phyloP scores from a whole-genome alignment of 2,329 filamentous ascomycete species.

The Aureobasidium sp. region DNA sequence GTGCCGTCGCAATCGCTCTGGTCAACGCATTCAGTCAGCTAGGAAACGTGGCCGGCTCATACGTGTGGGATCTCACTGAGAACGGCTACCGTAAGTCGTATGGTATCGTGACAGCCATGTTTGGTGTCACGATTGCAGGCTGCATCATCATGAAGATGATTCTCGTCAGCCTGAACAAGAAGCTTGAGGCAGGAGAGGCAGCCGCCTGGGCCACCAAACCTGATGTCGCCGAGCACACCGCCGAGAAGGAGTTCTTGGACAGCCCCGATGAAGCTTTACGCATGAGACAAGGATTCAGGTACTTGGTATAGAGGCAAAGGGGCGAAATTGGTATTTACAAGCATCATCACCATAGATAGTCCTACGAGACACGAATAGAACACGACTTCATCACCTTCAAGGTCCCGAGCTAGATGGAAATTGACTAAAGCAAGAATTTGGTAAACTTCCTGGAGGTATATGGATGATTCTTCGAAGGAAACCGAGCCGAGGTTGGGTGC shows the following conservation, averaged over 20 bases:
- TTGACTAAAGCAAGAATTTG: background rate
- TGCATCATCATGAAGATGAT: conserved; percentile 28
- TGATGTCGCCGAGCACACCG: conserved; percentile 19
- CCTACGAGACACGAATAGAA: background rate
- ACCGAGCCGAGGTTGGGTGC: no score
- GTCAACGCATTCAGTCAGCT: conserved; percentile 24
- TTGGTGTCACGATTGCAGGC: conserved; percentile 50
- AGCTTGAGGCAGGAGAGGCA: conserved; percentile 23
- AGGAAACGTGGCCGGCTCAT: conserved; percentile 45
- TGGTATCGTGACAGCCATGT: conserved; percentile 59
- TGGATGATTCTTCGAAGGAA: no score
- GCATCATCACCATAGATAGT: background rate
- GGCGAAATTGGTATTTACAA: background rate
- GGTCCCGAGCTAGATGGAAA: background rate
- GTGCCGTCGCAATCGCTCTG: conserved; percentile 26
- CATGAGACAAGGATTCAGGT: conserved; percentile 24
- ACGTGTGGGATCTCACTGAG: conserved; percentile 54
- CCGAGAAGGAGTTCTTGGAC: conserved; percentile 14
- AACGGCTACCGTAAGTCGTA: conserved; percentile 59
- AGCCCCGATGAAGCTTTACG: conserved; percentile 13
- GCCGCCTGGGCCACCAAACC: conserved; percentile 19
- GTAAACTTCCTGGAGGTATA: no score
- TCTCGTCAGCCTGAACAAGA: conserved; percentile 20
- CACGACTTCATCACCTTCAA: background rate
- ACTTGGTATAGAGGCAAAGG: conserved; percentile 20